phyloP scores from a whole-genome alignment of 805 yeast genomes.

The Yamadazyma insecticola region DNA sequence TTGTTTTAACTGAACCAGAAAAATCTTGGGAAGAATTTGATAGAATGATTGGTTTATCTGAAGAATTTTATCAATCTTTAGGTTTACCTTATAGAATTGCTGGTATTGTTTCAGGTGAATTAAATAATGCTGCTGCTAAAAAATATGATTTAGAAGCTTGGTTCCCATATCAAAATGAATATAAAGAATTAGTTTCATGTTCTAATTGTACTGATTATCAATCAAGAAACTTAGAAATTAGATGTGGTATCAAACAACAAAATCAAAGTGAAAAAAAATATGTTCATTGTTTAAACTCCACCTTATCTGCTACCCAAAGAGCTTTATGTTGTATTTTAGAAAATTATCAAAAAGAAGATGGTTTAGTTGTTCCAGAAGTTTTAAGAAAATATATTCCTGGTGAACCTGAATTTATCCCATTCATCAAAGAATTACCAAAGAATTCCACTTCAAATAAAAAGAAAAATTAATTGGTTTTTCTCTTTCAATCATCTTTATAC shows the following conservation, averaged over 20 bases:
- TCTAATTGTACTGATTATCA: slow-evolving; percentile 99
- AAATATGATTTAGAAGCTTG: slow-evolving; percentile 98
- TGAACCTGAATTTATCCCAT: slow-evolving; percentile 95
- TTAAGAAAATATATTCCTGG: slow-evolving; percentile 96
- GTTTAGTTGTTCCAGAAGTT: slow-evolving; percentile 89
- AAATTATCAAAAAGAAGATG: slow-evolving; percentile 97
- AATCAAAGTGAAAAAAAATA: slow-evolving; percentile 95
- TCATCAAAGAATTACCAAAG: slow-evolving; percentile 85
- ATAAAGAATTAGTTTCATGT: slow-evolving; percentile 96
- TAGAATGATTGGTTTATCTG: slow-evolving; percentile 86
- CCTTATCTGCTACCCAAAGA: slow-evolving; percentile 96
- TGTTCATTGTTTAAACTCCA: slow-evolving; percentile 97
- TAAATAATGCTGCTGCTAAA: slow-evolving; percentile 98
- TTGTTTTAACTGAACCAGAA: slow-evolving; percentile 93
- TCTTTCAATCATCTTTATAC: too few species aligned
- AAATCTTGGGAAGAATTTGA: slow-evolving; percentile 98
- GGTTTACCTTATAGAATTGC: slow-evolving; percentile 96
- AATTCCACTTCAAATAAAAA: slow-evolving; percentile 79
- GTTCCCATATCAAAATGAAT: slow-evolving; percentile 99
- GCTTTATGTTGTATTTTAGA: slow-evolving; percentile 96
- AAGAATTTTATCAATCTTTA: slow-evolving; percentile 87
- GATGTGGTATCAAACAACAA: slow-evolving; percentile 96
- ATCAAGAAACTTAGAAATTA: slow-evolving; percentile 95
- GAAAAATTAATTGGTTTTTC: slow-evolving; percentile 17
- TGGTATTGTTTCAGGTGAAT: slow-evolving; percentile 96